Evolutionary conservation across 116 monocot species (phyloP).

Genomic region (Cymodocea nodosa): DNA sequence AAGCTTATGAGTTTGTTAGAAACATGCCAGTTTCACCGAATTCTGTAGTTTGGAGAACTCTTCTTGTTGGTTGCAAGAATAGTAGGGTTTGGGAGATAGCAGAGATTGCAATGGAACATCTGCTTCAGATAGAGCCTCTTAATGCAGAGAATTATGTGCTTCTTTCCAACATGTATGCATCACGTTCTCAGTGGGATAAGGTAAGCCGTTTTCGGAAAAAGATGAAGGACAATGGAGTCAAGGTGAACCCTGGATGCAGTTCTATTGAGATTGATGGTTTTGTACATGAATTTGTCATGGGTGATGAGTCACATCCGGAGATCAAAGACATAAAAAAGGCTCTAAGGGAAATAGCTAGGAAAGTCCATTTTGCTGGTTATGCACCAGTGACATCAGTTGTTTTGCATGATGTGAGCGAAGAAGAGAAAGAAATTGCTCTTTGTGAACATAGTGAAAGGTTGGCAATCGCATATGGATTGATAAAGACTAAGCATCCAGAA

Average conservation of each 20-base stretch:
- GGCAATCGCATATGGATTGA: conserved; percentile 74
- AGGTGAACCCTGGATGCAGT: conserved; percentile 55
- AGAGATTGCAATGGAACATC: conserved; percentile 29
- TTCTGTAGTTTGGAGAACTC: conserved; percentile 72
- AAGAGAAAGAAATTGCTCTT: conserved; percentile 68
- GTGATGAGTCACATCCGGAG: conserved; percentile 66
- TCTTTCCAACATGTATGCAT: conserved; percentile 69
- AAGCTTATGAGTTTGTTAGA: conserved; percentile 54
- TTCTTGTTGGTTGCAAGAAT: conserved; percentile 63
- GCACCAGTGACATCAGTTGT: conserved; percentile 48
- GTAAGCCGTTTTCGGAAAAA: conserved; percentile 57
- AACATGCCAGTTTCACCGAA: conserved; percentile 62
- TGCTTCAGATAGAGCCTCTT: conserved; percentile 58
- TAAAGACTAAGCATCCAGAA: conserved; percentile 45
- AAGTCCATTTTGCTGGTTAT: conserved; percentile 45
- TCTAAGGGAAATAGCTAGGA: conserved; percentile 38
- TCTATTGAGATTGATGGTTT: conserved; percentile 68
- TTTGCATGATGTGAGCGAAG: conserved; percentile 78
- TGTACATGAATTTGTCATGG: conserved; percentile 52
- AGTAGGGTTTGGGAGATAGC: conserved; percentile 25
- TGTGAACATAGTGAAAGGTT: conserved; percentile 89
- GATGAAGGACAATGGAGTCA: conserved; percentile 59
- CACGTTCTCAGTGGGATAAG: conserved; percentile 62
- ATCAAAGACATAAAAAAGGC: conserved; percentile 46
- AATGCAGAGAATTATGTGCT: conserved; percentile 83